Conservation (phyloP, 305 asterid genomes). For the Lippia alba region DNA sequence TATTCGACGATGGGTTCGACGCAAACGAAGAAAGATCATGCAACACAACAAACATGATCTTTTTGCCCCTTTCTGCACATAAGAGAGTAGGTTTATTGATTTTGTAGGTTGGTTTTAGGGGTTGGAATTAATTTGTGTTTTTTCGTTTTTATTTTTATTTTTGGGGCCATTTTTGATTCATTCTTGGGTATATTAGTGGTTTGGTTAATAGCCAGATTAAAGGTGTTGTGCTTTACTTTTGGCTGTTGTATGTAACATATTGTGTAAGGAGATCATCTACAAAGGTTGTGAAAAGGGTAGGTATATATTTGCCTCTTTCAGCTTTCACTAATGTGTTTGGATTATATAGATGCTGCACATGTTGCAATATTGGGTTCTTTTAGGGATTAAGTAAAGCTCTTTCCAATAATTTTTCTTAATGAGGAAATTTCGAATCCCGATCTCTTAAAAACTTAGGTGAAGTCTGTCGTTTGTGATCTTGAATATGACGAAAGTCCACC, state of each 20-base stretch:
- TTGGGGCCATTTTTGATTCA: conserved; percentile 32
- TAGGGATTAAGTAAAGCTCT: too few relatives aligned
- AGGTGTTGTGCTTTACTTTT: conserved; percentile 20
- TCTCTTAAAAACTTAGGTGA: too few relatives aligned
- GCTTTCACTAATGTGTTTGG: too few relatives aligned
- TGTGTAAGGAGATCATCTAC: conserved; percentile 29
- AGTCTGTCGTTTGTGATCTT: too few relatives aligned
- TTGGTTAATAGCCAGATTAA: conserved; percentile 28
- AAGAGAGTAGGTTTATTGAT: not conserved
- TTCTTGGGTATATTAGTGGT: conserved; percentile 35
- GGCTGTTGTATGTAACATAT: conserved; percentile 39
- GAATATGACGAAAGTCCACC: too few relatives aligned
- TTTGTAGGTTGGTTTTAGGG: too few relatives aligned
- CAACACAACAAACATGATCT: conserved; percentile 41
- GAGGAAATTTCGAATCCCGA: too few relatives aligned
- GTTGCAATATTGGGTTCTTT: too few relatives aligned
- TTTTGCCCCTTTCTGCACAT: conserved; percentile 20
- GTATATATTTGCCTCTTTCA: conserved; percentile 27
- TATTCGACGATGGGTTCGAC: conserved; percentile 37
- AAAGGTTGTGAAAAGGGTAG: conserved; percentile 35
- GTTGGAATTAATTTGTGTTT: conserved; percentile 17
- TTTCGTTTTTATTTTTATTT: not conserved
- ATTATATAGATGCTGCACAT: too few relatives aligned
- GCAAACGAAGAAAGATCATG: not conserved
- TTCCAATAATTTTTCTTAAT: too few relatives aligned